Base-by-base conservation (phyloP, 257 asterid species). In the Forsythia suspensa region DNA sequence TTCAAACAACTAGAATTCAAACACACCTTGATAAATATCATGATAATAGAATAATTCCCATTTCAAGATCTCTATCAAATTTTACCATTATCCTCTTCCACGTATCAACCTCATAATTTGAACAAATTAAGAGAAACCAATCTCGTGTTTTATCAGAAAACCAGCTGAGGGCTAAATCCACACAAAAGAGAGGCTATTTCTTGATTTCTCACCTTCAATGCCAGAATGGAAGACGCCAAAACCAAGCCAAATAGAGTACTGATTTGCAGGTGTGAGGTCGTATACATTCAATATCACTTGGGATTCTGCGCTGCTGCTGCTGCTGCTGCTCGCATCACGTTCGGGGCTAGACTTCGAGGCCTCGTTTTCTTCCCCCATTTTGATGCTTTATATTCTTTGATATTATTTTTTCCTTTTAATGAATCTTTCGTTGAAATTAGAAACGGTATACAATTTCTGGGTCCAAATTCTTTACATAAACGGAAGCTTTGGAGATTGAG, bases 221-320 rank as follows among this genome's bases (percentile, higher is more conserved):
- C 91, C 91, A 63, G 91, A 87, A 83, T 87, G 91, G 77, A 87
- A 87, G 74, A 87, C 78, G 76, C 91, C 91, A 76, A 85, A 70
- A 65, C 91, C 91, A 69, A 87, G 63, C 91, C 91, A 87, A 81
- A 77, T 74, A 44, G 85, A 46, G 73, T 87, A 87, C 63, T 82
- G 79, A 72, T 87, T 87, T 42, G 69, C 44, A 63, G 91, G 89
- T 13, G 88, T 81, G 55, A 87, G 91, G 73, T 87, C 91, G 74
- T 87, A 87, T 5, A 87, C 89, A 75, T 87, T 87, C 73, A 87
- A 84, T 71, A 81, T 79, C 59, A 85, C 88, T 74, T 80, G 89
- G 63, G 89, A 48, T 59, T 77, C 86, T 48, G 38, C 80, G 82
- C 83, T 69, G 43, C 79, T 36, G 61, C 51, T 73, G 51, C 34